These are phyloP conservation scores for Henckelia pumila DNA, from an alignment of 257 asterid genomes.

Conservation along the genomic window DNA sequence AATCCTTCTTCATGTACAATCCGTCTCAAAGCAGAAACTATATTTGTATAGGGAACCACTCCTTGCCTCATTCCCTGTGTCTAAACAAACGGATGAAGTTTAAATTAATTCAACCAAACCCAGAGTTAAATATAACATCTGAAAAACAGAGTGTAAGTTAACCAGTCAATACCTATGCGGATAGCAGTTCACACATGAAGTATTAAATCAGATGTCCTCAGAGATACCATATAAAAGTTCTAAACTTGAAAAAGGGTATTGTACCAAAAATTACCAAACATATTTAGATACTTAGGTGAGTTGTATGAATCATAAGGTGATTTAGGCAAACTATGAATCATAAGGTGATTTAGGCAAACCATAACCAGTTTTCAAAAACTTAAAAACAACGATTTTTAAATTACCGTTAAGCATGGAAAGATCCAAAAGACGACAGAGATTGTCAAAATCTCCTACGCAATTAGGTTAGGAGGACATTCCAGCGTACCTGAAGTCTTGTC, in stretches of 20 bases:
- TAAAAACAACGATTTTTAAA: neutral
- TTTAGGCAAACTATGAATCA: neutral
- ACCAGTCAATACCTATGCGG: neutral
- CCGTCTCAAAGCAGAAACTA: slow-evolving; percentile 80
- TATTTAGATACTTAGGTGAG: neutral
- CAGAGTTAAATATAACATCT: neutral
- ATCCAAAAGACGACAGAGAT: neutral
- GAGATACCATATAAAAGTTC: slow-evolving; percentile 2
- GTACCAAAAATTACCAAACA: neutral
- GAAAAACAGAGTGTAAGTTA: slow-evolving; percentile 1
- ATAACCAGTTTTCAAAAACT: neutral
- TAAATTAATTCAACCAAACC: slow-evolving; percentile 20
- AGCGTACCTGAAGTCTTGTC: slow-evolving; percentile 86
- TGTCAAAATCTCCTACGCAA: neutral
- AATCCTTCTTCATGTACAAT: slow-evolving; percentile 88
- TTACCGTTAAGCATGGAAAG: neutral
- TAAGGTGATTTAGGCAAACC: neutral
- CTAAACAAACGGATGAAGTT: slow-evolving; percentile 39
- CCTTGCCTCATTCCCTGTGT: slow-evolving; percentile 95
- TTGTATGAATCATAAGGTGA: neutral
- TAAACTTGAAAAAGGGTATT: neutral
- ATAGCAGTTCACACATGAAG: slow-evolving; percentile 1
- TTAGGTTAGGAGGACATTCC: slow-evolving; percentile 21
- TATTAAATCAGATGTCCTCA: neutral
- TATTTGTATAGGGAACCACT: slow-evolving; percentile 79